Conservation (phyloP, 1,139 yeast genomes). For the Keqinozyma sinolaborantium region DNA sequence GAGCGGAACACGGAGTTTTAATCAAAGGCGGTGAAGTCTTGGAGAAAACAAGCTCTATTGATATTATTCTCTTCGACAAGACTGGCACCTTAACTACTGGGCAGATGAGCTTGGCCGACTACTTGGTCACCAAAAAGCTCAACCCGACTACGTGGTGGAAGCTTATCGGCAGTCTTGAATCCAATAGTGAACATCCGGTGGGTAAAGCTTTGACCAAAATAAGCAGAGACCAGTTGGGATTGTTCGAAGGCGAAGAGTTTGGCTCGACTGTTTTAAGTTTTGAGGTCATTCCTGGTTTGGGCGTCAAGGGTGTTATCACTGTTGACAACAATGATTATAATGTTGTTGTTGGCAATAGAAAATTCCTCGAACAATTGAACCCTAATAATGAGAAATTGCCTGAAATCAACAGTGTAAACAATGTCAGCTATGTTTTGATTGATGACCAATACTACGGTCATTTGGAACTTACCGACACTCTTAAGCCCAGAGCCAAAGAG, state of each 20-base stretch:
- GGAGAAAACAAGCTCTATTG: constrained; percentile 66
- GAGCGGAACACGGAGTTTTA: constrained; percentile 84
- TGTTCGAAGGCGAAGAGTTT: constrained; percentile 34
- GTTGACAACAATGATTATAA: constrained; percentile 15
- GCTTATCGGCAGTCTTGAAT: constrained; percentile 61
- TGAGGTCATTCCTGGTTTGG: constrained; percentile 64
- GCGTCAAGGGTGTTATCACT: constrained; percentile 52
- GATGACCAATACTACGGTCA: constrained; percentile 60
- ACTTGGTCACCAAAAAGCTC: constrained; percentile 8
- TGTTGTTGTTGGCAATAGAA: constrained; percentile 57
- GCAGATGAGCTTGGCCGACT: constrained; percentile 51
- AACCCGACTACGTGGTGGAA: constrained; percentile 45
- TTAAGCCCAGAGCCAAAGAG: constrained; percentile 62
- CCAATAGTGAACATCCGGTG: constrained; percentile 82
- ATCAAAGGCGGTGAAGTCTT: constrained; percentile 92
- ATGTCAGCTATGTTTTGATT: constrained; percentile 44
- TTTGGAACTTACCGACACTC: constrained; percentile 64
- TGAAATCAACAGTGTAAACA: constrained; percentile 17
- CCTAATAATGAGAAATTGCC: constrained; percentile 5
- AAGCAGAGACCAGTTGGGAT: constrained; percentile 21
- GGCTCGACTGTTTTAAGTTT: constrained; percentile 33
- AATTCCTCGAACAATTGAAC: constrained; percentile 32
- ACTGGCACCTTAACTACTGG: constrained; percentile 96
- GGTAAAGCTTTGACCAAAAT: constrained; percentile 61
- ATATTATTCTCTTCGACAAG: constrained; percentile 82